Conservation (phyloP, 2,329 filamentous ascomycete species). For the Neurospora sp. region DNA sequence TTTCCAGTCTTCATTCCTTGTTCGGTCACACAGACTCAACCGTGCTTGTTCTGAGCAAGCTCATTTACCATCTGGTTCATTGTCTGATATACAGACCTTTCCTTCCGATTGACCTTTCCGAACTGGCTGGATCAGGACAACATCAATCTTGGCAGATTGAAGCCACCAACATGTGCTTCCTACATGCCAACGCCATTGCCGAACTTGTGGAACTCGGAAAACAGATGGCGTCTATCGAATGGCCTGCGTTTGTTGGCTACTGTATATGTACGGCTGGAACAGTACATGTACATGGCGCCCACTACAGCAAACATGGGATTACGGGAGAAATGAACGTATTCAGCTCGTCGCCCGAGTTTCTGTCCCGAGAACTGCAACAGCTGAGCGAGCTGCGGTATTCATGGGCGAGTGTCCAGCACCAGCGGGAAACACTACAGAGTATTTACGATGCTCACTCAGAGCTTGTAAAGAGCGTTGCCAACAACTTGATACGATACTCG, state of each 20-base stretch:
- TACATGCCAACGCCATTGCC: constrained; percentile 79
- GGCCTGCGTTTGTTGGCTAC: constrained; percentile 79
- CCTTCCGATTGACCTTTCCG: constrained; percentile 71
- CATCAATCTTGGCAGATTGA: constrained; percentile 92
- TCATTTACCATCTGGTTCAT: constrained; percentile 79
- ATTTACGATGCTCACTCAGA: constrained; percentile 73
- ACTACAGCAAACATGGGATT: constrained; percentile 52
- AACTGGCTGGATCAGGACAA: constrained; percentile 69
- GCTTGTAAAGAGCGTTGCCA: constrained; percentile 62
- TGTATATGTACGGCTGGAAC: constrained; percentile 81
- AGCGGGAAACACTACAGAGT: constrained; percentile 65
- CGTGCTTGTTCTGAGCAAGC: constrained; percentile 69
- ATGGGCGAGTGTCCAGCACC: constrained; percentile 72
- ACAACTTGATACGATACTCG: constrained; percentile 60
- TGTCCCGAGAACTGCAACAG: constrained; percentile 71
- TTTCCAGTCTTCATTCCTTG: constrained; percentile 62
- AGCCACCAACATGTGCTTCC: constrained; percentile 75
- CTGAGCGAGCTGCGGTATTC: constrained; percentile 63
- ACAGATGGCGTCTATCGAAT: constrained; percentile 65
- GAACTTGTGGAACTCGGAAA: constrained; percentile 73
- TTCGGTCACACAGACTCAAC: constrained; percentile 73
- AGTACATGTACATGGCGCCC: constrained; percentile 76
- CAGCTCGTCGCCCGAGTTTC: constrained; percentile 53
- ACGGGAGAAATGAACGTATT: constrained; percentile 50
- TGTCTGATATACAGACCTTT: constrained; percentile 83